Evolutionary conservation across 2,329 filamentous ascomycete species (phyloP).

Genomic region (Diatrype stigma): DNA sequence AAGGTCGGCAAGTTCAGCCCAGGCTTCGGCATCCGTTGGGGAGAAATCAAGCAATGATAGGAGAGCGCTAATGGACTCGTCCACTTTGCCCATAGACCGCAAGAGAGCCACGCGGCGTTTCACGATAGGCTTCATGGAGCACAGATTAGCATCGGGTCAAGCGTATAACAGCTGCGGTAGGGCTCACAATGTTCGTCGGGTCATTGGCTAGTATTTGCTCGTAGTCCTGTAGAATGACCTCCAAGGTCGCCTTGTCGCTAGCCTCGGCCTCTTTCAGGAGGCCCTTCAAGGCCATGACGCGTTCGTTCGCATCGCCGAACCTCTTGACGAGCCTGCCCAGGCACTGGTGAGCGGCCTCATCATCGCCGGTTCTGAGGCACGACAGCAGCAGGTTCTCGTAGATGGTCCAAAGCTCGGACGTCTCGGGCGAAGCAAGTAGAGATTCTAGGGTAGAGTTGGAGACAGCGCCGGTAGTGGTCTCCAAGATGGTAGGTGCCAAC

Average conservation of each 20-base stretch:
- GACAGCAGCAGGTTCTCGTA: constrained; percentile 85
- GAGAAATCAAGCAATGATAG: constrained; percentile 74
- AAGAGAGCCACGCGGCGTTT: constrained; percentile 83
- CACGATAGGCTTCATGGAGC: constrained; percentile 60
- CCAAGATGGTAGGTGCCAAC: constrained; percentile 54
- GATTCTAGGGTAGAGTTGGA: constrained; percentile 51
- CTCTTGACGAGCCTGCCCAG: constrained; percentile 71
- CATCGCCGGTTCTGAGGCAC: constrained; percentile 80
- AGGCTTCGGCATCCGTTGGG: constrained; percentile 88
- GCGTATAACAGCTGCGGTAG: constrained; percentile 1
- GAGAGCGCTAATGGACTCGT: constrained; percentile 72
- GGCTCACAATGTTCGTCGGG: constrained; percentile 72
- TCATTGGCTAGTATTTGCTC: constrained; percentile 69
- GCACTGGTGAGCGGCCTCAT: constrained; percentile 69
- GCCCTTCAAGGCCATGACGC: constrained; percentile 77
- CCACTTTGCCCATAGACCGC: constrained; percentile 62
- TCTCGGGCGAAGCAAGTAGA: constrained; percentile 59
- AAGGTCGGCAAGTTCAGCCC: constrained; percentile 85
- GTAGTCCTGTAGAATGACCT: constrained; percentile 71
- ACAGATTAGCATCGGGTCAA: constrained; percentile 1
- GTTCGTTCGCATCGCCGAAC: constrained; percentile 81
- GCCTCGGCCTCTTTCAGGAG: constrained; percentile 82
- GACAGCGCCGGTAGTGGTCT: constrained; percentile 49
- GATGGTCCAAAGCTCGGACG: constrained; percentile 74
- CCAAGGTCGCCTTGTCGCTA: constrained; percentile 58